phyloP scores from a whole-genome alignment of 768 basidiomycete genomes.

The Botryobasidium botryosum region DNA sequence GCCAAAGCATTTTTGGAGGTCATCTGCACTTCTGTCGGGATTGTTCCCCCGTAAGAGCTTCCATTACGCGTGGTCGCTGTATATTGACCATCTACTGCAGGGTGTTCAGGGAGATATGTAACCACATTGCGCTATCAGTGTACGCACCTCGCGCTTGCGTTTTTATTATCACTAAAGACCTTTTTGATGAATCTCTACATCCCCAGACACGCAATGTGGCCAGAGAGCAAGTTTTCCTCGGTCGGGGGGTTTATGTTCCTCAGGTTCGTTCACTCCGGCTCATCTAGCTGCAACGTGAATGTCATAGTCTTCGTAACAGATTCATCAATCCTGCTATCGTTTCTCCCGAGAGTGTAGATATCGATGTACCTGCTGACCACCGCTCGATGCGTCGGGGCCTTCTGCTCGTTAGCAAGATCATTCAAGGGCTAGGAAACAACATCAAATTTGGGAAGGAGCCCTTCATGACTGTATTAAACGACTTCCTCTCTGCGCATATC shows the following conservation, averaged over 20 bases:
- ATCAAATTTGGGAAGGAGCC: conserved; percentile 84
- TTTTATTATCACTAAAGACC: background rate
- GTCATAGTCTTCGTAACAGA: conserved; percentile 23
- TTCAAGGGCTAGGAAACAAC: conserved; percentile 89
- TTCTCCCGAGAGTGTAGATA: conserved; percentile 66
- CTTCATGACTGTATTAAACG: conserved; percentile 67
- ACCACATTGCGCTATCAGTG: conserved; percentile 66
- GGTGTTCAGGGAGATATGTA: conserved; percentile 74
- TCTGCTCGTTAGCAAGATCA: conserved; percentile 76
- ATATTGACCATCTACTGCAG: conserved; percentile 24
- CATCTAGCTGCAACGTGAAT: background rate
- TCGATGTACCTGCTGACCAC: conserved; percentile 50
- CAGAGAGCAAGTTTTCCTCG: conserved; percentile 63
- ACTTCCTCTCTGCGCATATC: conserved; percentile 54
- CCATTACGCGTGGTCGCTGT: background rate
- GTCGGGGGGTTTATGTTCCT: conserved; percentile 87
- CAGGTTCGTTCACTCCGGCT: conserved; percentile 29
- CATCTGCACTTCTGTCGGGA: conserved; percentile 49
- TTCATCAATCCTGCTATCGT: conserved; percentile 89
- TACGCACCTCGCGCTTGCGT: conserved; percentile 25
- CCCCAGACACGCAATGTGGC: conserved; percentile 46
- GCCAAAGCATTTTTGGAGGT: conserved; percentile 61
- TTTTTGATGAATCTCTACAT: conserved; percentile 9
- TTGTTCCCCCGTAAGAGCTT: conserved; percentile 51
- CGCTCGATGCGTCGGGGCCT: conserved; percentile 52